A percentile compares a stretch with the other conserved stretches of the same genome.
phyloP scores from a whole-genome alignment of 768 basidiomycete species.

The Leccinum barrowsii region DNA sequence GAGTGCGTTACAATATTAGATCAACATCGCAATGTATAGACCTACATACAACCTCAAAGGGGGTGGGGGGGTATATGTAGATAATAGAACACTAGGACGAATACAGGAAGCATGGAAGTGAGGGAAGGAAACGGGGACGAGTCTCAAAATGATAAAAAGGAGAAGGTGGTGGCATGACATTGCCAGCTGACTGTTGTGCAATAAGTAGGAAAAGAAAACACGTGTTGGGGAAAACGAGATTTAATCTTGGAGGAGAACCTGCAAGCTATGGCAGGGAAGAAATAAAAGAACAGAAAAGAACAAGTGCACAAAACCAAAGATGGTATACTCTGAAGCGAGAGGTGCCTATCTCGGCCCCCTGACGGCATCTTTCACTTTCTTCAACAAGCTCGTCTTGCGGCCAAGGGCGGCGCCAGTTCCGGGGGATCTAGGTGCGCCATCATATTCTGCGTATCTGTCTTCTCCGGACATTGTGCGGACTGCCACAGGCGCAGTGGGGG shows the following conservation, averaged over 20 bases:
- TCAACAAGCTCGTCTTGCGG: conserved; percentile 74
- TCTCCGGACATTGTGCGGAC: conserved; percentile 27
- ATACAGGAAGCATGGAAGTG: conserved; percentile 29
- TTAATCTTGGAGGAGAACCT: conserved; percentile 6
- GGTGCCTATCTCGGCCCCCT: conserved; percentile 45
- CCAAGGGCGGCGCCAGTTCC: conserved; percentile 46
- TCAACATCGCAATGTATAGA: conserved; percentile 26
- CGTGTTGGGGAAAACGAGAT: background rate
- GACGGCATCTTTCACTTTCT: conserved; percentile 74
- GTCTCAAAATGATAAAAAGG: conserved; percentile 7
- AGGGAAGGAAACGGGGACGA: background rate
- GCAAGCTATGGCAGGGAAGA: conserved; percentile 5
- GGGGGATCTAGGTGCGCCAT: conserved; percentile 36
- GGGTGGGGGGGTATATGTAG: conserved; percentile 31
- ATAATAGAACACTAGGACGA: conserved; percentile 27
- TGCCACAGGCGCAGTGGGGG: conserved; percentile 32
- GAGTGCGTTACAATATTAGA: conserved; percentile 30
- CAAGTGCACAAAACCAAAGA: conserved; percentile 2
- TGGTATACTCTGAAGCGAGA: conserved; percentile 4
- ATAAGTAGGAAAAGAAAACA: background rate
- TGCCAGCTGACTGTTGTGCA: conserved; percentile 1
- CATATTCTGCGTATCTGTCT: conserved; percentile 48
- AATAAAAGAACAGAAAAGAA: background rate
- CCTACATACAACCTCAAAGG: conserved; percentile 33
- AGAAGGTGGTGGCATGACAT: conserved; percentile 1